Conservation (phyloP, 192 early-diverging fungal genomes). For the Thamnidium elegans region DNA sequence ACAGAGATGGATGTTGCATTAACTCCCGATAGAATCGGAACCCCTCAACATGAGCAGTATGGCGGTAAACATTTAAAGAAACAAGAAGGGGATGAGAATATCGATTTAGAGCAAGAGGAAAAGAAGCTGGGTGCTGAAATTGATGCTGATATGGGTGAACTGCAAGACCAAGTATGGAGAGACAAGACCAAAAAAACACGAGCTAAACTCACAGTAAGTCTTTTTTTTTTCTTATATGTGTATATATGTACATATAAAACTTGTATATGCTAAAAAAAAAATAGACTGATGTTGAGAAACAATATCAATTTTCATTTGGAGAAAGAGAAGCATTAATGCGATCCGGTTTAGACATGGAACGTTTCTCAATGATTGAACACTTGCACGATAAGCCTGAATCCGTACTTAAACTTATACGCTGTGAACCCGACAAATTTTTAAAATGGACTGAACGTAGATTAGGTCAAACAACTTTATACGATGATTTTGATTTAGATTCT, state of each 20-base stretch:
- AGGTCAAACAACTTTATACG: conserved; percentile 26
- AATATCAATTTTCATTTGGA: conserved; percentile 49
- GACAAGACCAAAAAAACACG: conserved; percentile 52
- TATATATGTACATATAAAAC: neutral
- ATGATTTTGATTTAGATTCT: conserved; percentile 35
- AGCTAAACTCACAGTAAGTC: conserved; percentile 43
- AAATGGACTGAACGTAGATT: conserved; percentile 18
- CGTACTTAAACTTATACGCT: conserved; percentile 31
- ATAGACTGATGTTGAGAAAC: conserved; percentile 37
- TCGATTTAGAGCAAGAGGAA: conserved; percentile 44
- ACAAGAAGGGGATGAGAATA: conserved; percentile 14
- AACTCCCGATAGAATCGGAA: neutral
- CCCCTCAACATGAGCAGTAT: neutral
- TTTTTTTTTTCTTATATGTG: neutral
- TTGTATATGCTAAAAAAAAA: neutral
- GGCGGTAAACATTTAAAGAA: conserved; percentile 11
- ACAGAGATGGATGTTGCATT: neutral
- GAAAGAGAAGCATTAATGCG: conserved; percentile 54
- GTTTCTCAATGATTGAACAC: conserved; percentile 45
- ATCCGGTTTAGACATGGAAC: conserved; percentile 59
- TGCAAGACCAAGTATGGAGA: conserved; percentile 51
- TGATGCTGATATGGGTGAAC: conserved; percentile 56
- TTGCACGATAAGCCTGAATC: conserved; percentile 29
- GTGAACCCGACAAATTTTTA: conserved; percentile 16
- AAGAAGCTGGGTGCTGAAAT: conserved; percentile 43